A percentile compares a stretch with the other conserved stretches of the same genome.
These are phyloP conservation scores for Fusarium dimerum DNA, from an alignment of 2,329 filamentous ascomycete genomes.

Conservation along the genomic window DNA sequence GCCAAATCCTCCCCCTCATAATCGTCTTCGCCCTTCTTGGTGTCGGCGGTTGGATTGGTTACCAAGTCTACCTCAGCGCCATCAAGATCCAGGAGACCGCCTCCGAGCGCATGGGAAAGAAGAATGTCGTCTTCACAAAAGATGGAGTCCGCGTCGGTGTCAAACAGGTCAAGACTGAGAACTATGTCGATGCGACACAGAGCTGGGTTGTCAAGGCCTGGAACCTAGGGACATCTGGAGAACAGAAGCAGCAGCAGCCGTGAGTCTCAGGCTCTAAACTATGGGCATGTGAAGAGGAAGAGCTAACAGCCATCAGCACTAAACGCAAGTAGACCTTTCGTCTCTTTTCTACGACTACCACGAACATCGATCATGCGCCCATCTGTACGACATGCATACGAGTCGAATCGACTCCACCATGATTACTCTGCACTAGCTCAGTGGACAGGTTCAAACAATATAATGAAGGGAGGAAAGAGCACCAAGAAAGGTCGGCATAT, in stretches of 20 bases:
- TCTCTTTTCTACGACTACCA: too few species aligned
- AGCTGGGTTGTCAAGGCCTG: slow-evolving; percentile 66
- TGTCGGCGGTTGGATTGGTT: slow-evolving; percentile 64
- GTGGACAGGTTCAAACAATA: too few species aligned
- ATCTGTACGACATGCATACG: too few species aligned
- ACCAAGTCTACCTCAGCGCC: slow-evolving; percentile 71
- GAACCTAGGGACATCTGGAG: slow-evolving; percentile 51
- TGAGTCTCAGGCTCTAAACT: too few species aligned
- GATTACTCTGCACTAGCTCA: too few species aligned
- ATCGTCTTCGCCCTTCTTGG: slow-evolving; percentile 65
- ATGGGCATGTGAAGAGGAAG: too few species aligned
- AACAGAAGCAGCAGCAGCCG: slow-evolving; percentile 20
- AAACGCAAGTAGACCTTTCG: too few species aligned
- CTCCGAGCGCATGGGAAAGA: slow-evolving; percentile 70
- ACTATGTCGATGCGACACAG: slow-evolving; percentile 74
- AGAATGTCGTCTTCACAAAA: slow-evolving; percentile 74
- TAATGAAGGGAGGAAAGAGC: too few species aligned
- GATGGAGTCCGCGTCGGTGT: slow-evolving; percentile 73
- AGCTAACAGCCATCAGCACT: too few species aligned
- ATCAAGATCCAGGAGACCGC: slow-evolving; percentile 66
- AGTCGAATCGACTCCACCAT: too few species aligned
- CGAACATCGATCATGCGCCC: too few species aligned
- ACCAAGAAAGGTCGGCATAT: too few species aligned
- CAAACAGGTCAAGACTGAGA: slow-evolving; percentile 67
- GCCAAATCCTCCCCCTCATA: slow-evolving; percentile 66